Base-by-base conservation (phyloP, 139 green algal species). In the Chlamydomonas sp. region DNA sequence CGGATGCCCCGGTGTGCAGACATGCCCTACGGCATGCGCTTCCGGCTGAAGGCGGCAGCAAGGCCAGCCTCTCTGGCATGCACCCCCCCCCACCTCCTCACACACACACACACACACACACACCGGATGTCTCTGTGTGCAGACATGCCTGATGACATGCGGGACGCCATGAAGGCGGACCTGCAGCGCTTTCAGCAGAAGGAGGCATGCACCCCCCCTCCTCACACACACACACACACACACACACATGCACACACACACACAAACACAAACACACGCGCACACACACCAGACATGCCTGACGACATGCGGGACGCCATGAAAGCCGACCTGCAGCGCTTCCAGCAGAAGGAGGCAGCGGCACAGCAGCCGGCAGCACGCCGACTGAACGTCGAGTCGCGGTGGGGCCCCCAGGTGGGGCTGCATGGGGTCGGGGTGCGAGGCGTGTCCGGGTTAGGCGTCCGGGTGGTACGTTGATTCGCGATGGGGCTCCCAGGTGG, bases 141-240 rank as follows among this genome's bases (percentile, higher is more conserved):
- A 54, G 43, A 13, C 20, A 13, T 26, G 13, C 43, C 43, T 20
- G 16, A 54, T 26, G 36, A 69, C 6, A 57, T 69, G 29, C n/a
- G 31, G 6, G 59, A 66, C 43, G 59, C 59, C n/a, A 66, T 66
- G 59, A 66, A 20, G 29, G 37, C 62, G 6, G 36, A 69, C 62
- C 29, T 58, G 10, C 20, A 54, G 20, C 43, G 20, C 43, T 26
- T 54, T 26, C 20, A 54, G 16, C 43, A 13, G 16, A 54, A 13
- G 20, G 13, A 54, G 16, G 20, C n/a, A n/a, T n/a, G 43, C 43
- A 54, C 20, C 16, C 43, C 13, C 43, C 43, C 13, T 26, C 43
- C 13, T 54, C n/a, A n/a, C 16, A 54, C 20, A 54, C 20, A 54
- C 43, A 54, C 20, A 54, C 43, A 54, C 43, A 54, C 43, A 54